Base-by-base conservation (phyloP, 2,329 filamentous ascomycete species). In the Trichophyton verrucosum region DNA sequence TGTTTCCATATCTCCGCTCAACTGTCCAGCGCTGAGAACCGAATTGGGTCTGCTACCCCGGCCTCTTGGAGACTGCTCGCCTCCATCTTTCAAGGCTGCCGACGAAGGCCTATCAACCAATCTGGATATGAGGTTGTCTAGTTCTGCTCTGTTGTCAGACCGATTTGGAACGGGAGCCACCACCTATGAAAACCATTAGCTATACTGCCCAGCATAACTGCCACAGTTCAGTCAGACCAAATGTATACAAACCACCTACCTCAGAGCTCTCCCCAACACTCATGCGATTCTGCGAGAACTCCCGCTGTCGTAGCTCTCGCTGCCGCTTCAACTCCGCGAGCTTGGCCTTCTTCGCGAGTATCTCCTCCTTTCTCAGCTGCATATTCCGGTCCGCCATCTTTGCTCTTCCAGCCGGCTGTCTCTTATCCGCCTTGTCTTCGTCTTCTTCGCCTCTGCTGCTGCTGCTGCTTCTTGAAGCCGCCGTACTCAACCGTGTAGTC, bases 251-350 rank as follows among this genome's bases (percentile, higher is more conserved):
- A 17, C 15, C 63, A 75, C 78, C 68, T 81, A 95, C 90, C 77
- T 95, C 90, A 73, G 81, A 82, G 58, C 82, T 77, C 70, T 83
- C 82, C 62, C 85, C 85, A 68, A 85, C 78, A 72, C 85, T 88
- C 69, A 86, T 82, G 66, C 90, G 84, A 67, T 80, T 84, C 64
- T 82, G 82, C 62, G 81, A 83, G 68, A 88, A 85, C 72, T 95
- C 89, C 71, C 82, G 88, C 65, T 89, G 84, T 62, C 91, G 83
- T 68, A 92, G 78, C 73, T 95, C 91, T 68, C 94, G 84, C 77
- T 96, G 91, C 64, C 89, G 85, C 78, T 96, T 96, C 66, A 99
- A 82, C 81, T 97, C 94, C 57, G 89, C 91, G 69, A 99, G 89
- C 80, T 94, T 96, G 65, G 91, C 92, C 80, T 89, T 92, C 79